A percentile compares a stretch with the other conserved stretches of the same genome.
These are phyloP conservation scores for Skeletonema marinoi DNA, from an alignment of 108 stramenopile species.

Conservation along the genomic window DNA sequence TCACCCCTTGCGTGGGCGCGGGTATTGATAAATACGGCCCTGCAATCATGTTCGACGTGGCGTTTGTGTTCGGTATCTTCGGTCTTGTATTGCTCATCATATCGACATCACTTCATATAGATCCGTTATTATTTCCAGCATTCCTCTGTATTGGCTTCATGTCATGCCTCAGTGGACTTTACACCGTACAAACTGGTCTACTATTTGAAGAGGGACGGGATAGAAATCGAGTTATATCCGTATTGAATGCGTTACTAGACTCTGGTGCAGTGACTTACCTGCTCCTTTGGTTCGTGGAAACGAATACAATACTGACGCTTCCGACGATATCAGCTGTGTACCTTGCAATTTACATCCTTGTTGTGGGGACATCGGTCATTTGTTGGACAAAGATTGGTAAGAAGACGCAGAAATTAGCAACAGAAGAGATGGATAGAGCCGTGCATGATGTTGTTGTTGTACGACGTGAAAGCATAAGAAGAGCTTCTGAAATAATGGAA, in stretches of 20 bases:
- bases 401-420: background rate
- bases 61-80: constrained; percentile 3
- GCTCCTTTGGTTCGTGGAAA: constrained; percentile 30
- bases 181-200: constrained; percentile 30
- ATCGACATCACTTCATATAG: constrained; percentile 4
- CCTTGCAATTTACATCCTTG: constrained; percentile 14
- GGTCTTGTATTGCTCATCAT: constrained; percentile 11
- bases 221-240: constrained; percentile 38
- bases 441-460: background rate
- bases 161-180: background rate
- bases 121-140: constrained; percentile 18
- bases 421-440: background rate
- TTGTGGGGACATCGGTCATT: constrained; percentile 13
- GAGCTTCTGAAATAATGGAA: background rate
- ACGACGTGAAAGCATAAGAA: too few relatives aligned
- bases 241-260: constrained; percentile 53
- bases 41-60: background rate
- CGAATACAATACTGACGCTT: background rate
- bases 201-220: constrained; percentile 8
- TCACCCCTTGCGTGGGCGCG: constrained; percentile 26
- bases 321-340: constrained; percentile 13
- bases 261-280: constrained; percentile 49
- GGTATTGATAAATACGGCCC: constrained; percentile 32
- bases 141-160: constrained; percentile 29
- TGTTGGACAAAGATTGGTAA: constrained; percentile 25